These are phyloP conservation scores for Corylus americana DNA, from an alignment of 306 rosid genomes.

Conservation along the genomic window DNA sequence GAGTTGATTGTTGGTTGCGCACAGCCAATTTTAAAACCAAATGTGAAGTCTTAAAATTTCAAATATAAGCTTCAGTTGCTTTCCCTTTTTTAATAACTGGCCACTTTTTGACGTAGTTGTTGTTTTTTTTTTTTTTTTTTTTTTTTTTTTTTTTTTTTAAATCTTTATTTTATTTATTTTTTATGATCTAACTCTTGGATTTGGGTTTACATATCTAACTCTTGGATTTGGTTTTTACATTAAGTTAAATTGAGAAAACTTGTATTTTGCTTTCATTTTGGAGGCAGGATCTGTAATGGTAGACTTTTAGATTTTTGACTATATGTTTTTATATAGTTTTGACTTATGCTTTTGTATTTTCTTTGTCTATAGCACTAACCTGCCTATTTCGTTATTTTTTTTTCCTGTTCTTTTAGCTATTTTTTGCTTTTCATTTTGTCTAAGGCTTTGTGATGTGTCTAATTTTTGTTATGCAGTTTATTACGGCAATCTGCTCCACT, in stretches of 20 bases:
- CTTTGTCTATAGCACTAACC: background rate
- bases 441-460: slow-evolving; percentile 27
- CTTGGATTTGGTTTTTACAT: too few species aligned
- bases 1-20: slow-evolving; percentile 5
- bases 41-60: background rate
- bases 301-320: background rate
- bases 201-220: too few species aligned
- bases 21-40: background rate
- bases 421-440: slow-evolving; percentile 21
- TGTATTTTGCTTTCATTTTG: slow-evolving; percentile 18
- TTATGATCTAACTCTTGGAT: too few species aligned
- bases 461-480: slow-evolving; percentile 64
- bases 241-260: background rate
- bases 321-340: too few species aligned
- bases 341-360: background rate
- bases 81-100: background rate
- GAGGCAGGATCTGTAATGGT: slow-evolving; percentile 16
- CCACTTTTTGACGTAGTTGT: too few species aligned
- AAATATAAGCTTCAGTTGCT: background rate
- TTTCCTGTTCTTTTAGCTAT: slow-evolving; percentile 11
- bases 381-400: background rate
- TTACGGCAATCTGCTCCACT: slow-evolving; percentile 76
- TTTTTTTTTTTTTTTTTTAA: too few species aligned
- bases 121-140: too few species aligned
- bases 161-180: too few species aligned